phyloP scores from a whole-genome alignment of 75 land plant genomes.

The Azolla pinnata region DNA sequence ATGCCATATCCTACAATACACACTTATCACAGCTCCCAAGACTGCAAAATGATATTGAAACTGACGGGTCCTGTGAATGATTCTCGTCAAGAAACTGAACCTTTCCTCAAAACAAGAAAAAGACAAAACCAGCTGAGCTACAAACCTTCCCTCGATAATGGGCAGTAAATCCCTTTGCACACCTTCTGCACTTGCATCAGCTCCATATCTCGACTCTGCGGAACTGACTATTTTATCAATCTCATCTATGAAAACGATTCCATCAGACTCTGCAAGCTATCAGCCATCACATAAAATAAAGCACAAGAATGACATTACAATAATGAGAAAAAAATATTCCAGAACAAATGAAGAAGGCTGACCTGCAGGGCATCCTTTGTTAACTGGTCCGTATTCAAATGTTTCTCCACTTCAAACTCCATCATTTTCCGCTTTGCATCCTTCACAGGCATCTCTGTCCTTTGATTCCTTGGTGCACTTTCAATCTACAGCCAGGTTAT shows the following conservation, averaged over 20 bases:
- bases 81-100: too few species aligned
- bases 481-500: conserved; percentile 17
- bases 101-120: too few species aligned
- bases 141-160: conserved; percentile 39
- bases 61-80: too few species aligned
- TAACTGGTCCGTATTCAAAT: conserved; percentile 24
- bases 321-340: neutral
- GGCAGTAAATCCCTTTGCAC: conserved; percentile 34
- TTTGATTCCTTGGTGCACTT: conserved; percentile 23
- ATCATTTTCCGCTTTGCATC: conserved; percentile 22
- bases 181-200: conserved; percentile 36
- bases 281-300: neutral
- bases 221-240: conserved; percentile 34
- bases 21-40: too few species aligned
- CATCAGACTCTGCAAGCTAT: conserved; percentile 33
- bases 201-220: conserved; percentile 22
- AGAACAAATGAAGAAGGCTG: neutral
- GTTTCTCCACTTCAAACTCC: conserved; percentile 36
- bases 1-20: too few species aligned
- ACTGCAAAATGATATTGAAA: too few species aligned
- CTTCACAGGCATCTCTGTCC: conserved; percentile 20
- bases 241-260: conserved; percentile 38
- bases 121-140: too few species aligned
- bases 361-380: conserved; percentile 31
- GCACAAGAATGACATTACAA: neutral